Conservation (phyloP, 2,329 filamentous ascomycete genomes). For the Diaporthe australafricana region DNA sequence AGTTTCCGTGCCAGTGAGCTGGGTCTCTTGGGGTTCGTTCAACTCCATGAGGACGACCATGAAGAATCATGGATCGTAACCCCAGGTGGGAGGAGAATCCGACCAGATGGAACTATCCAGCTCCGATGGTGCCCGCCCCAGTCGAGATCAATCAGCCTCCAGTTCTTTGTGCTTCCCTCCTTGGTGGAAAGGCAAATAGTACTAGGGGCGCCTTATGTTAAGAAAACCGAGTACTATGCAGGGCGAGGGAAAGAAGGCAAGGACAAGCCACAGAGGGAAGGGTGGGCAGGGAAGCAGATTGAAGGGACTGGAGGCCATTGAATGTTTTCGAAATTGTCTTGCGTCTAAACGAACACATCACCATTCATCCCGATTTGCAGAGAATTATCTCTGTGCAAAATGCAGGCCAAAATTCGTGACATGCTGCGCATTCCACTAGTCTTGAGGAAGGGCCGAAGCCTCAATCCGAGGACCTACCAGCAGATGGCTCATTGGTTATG, state of each 20-base stretch:
- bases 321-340: background rate
- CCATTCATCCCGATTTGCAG: background rate
- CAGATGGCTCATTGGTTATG: too few relatives aligned
- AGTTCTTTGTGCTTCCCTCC: background rate
- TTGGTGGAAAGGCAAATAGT: background rate
- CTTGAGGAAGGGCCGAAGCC: too few relatives aligned
- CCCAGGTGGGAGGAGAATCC: background rate
- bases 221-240: background rate
- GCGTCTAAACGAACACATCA: background rate
- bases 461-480: background rate
- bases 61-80: background rate
- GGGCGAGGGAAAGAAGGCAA: background rate
- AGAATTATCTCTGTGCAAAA: too few relatives aligned
- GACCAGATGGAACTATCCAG: background rate
- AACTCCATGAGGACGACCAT: background rate
- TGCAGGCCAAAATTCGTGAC: too few relatives aligned
- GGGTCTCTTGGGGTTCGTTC: background rate
- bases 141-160: background rate
- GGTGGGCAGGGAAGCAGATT: background rate
- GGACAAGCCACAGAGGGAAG: background rate
- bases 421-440: background rate
- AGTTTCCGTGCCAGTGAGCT: background rate
- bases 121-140: background rate
- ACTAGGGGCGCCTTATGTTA: slow-evolving; percentile 3
- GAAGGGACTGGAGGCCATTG: background rate